A percentile compares a stretch with the other conserved stretches of the same genome.
Conservation (phyloP, 2,329 filamentous ascomycete species). For the Dactylellina parvicollis region DNA sequence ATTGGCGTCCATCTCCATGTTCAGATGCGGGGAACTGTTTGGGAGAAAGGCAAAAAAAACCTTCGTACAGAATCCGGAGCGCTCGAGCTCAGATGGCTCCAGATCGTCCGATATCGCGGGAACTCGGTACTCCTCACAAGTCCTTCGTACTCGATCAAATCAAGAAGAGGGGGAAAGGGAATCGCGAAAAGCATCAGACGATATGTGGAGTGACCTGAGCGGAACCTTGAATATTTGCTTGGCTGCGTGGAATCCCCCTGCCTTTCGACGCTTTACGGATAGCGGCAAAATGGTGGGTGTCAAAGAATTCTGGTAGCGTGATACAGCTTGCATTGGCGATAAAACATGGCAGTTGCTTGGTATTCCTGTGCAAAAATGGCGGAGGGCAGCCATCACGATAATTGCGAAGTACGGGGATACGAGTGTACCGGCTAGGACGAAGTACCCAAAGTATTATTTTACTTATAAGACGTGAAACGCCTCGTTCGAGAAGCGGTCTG, state of each 20-base stretch:
- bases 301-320: conserved; percentile 41
- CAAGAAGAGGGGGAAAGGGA: neutral
- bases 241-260: conserved; percentile 20
- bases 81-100: neutral
- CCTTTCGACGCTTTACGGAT: conserved; percentile 21
- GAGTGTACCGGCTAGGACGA: neutral
- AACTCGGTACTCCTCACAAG: neutral
- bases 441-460: neutral
- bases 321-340: conserved; percentile 41
- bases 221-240: neutral
- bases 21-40: neutral
- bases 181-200: neutral
- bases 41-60: neutral
- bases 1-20: neutral
- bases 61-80: neutral
- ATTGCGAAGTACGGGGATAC: neutral
- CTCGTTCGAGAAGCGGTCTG: conserved; percentile 2
- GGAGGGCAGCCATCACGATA: neutral
- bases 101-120: conserved; percentile 4
- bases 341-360: conserved; percentile 8
- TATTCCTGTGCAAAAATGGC: neutral
- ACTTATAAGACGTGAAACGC: conserved; percentile 21
- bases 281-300: conserved; percentile 12
- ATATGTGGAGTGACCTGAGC: conserved; percentile 7
- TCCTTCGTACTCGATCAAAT: neutral